Evolutionary conservation across 2,329 filamentous ascomycete genomes (phyloP).

Genomic region (Aspergillus bombycis): DNA sequence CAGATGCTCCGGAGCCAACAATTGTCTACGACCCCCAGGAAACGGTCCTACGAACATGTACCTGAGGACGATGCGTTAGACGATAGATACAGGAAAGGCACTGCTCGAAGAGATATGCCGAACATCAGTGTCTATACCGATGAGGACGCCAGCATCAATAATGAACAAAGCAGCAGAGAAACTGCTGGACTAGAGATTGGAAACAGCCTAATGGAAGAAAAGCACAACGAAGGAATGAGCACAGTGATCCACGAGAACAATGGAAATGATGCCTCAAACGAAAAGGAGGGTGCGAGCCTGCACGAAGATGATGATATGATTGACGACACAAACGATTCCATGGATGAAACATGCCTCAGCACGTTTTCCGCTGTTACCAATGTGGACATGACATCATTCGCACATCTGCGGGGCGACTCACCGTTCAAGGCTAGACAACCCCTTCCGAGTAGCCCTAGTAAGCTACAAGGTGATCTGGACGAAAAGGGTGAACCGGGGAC

Average conservation of each 20-base stretch:
- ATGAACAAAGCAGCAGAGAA: constrained; percentile 22
- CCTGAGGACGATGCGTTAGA: constrained; percentile 19
- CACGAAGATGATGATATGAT: constrained; percentile 31
- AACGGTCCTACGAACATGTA: constrained; percentile 26
- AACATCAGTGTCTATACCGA: constrained; percentile 33
- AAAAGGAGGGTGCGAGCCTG: constrained; percentile 27
- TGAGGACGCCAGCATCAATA: constrained; percentile 28
- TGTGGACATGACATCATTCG: constrained; percentile 77
- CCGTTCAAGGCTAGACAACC: constrained; percentile 55
- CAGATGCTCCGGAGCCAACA: constrained; percentile 24
- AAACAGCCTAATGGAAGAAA: constrained; percentile 43
- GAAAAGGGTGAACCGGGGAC: constrained; percentile 39
- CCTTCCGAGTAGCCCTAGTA: constrained; percentile 45
- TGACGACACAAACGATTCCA: constrained; percentile 37
- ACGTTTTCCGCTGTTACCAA: constrained; percentile 83
- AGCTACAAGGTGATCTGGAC: constrained; percentile 25
- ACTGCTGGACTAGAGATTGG: constrained; percentile 27
- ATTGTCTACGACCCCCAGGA: constrained; percentile 23
- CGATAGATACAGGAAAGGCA: constrained; percentile 33
- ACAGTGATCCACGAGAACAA: constrained; percentile 38
- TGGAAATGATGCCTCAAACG: constrained; percentile 22
- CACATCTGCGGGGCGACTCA: constrained; percentile 67
- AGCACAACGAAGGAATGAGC: constrained; percentile 47
- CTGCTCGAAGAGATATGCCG: constrained; percentile 23
- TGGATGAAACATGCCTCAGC: constrained; percentile 65